Evolutionary conservation across 805 yeast genomes (phyloP).

Genomic region (Starmerella bombicola): DNA sequence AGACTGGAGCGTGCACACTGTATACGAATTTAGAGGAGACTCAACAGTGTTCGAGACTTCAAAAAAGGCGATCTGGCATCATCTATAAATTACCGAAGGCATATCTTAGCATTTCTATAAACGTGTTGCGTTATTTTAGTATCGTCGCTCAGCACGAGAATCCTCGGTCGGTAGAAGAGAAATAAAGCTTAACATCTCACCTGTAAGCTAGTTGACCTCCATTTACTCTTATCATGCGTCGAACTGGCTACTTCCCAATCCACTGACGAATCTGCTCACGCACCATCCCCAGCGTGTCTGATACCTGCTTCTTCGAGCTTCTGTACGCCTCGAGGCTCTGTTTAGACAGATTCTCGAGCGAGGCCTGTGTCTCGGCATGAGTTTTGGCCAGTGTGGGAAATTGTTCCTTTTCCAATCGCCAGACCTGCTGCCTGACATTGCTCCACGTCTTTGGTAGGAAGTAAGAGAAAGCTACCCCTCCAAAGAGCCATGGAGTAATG

Average conservation of each 20-base stretch:
- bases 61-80: too few relatives aligned
- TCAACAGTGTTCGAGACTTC: too few relatives aligned
- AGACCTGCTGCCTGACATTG: conserved; percentile 45
- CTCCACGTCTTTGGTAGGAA: conserved; percentile 61
- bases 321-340: conserved; percentile 36
- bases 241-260: conserved; percentile 13
- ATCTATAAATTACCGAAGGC: too few relatives aligned
- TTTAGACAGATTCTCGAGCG: conserved; percentile 36
- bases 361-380: conserved; percentile 40
- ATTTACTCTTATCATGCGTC: not conserved
- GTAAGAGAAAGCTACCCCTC: conserved; percentile 45
- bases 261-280: conserved; percentile 13
- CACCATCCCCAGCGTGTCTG: conserved; percentile 3
- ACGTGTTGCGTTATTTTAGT: too few relatives aligned
- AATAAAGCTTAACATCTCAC: too few relatives aligned
- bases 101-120: too few relatives aligned
- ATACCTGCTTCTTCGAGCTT: conserved; percentile 26
- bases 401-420: conserved; percentile 45
- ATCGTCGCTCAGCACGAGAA: too few relatives aligned
- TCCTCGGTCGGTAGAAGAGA: too few relatives aligned
- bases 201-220: not conserved
- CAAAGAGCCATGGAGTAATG: conserved; percentile 47
- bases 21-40: not conserved
- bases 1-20: too few relatives aligned
- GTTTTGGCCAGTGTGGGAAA: conserved; percentile 53